Evolutionary conservation across 2,329 filamentous ascomycete species (phyloP), one percentile per base, ranked within the genome.

Genomic region (Ophiocordyceps camponoti-leonardi): DNA sequence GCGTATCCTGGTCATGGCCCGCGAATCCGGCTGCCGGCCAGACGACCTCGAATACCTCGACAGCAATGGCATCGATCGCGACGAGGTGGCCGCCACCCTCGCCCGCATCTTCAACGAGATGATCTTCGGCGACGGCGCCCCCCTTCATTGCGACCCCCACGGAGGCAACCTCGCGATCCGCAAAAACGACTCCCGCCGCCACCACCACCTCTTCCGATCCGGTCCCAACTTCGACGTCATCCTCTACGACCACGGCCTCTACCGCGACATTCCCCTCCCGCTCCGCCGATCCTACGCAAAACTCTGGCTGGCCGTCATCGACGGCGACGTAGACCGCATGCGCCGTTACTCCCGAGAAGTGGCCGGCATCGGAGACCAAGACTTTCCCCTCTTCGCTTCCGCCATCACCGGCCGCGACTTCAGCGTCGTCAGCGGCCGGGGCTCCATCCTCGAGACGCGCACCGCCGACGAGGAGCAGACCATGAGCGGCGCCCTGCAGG

Each of bases 101-200:
- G 83, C 92, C 0, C 79, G 81, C 48, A 86, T 98, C 48, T 98
- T 98, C 73, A 98, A 98, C 68, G 88, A 96, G 61, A 98, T 98
- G 92, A 95, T 98, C 53, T 98, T 98, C 53, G 88, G 90, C 43
- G 76, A 81, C 45, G 75, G 81, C 48, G 90, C 90, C 0, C 87
- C 92, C 0, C 67, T 98, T 37, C 92, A 98, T 66, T 98, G 92
- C 64, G 92, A 98, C 58, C 92, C 92, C 0, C 92, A 98, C 58
- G 92, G 88, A 43, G 92, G 92, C 42, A 98, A 98, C 58, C 83
- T 98, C 46, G 88, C 92, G 20, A 86, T 98, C 49, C 80, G 88
- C 40, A 79, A 85, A 60, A 92, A 90, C 56, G 61, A 71, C 8
- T 64, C 61, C 16, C 70, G 75, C 33, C 67, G 72, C 37, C 67